Evolutionary conservation across 1,139 yeast genomes (phyloP), one percentile per base, ranked within the genome.

Genomic region (Saccharomycopsis hybrid): DNA sequence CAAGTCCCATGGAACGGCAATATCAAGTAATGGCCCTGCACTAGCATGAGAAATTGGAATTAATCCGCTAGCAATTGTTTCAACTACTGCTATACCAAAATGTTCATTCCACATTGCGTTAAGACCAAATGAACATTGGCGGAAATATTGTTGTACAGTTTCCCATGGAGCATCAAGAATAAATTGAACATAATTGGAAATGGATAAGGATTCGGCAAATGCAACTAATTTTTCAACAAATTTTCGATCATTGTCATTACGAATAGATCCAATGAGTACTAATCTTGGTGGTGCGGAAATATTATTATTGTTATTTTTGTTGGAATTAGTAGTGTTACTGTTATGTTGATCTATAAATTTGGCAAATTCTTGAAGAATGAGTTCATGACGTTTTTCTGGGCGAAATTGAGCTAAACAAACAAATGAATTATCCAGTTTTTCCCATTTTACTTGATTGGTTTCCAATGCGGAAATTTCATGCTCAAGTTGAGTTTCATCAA

Each of bases 21-120:
- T 92, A 65, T 94, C 99, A 54, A 83, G 70, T 49, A 78, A 72
- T 9, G 99, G 99, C 0, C 99, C 99, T 0, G 96, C 95, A 47
- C 95, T 85, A 3, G 95, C 95, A 66, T 94, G 98, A 3, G 81
- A 92, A 3, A 94, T 70, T 1, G 98, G 97, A 24, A 92, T 78
- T 25, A 85, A 75, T 0, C 97, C 97, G 49, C 87, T 78, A 1
- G 94, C 83, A 70, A 86, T 73, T 62, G 90, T 90, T 66, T 94
- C 99, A 5, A 92, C 98, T 5, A 92, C 94, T 1, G 96, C 95
- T 62, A 94, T 94, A 24, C 99, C 99, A 64, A 94, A 94, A 68
- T 94, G 99, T 68, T 94, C 99, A 65, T 94, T 92, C 98, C 98
- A 94, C 99, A 94, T 94, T 30, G 96, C 92, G 61, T 94, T 90